Evolutionary conservation across 1,284 basidiomycete genomes (phyloP), one percentile per base, ranked within the genome.

Genomic region (Tylopilus orsonianus): DNA sequence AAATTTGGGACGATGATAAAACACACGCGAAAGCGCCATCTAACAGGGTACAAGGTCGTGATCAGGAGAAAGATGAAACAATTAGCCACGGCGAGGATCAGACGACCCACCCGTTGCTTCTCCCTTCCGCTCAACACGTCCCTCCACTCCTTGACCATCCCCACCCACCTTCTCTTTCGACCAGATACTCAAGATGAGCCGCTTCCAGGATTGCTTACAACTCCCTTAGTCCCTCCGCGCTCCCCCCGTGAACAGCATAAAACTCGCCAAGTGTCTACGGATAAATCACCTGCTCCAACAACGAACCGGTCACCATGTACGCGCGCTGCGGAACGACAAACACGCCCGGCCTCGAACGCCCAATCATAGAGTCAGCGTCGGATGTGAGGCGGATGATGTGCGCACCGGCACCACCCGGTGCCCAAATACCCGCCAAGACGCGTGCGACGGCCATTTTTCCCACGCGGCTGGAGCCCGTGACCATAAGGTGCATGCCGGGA

Each of bases 371-470:
- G 10, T 62, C 33, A n/a, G 38, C 5, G 43, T 51, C 24, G 45
- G 58, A 8, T 56, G 73, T 44, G 4, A 61, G 62, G 67, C 60
- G 54, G 59, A 62, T 44, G 56, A 73, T 54, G 14, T 53, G 49
- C 1, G 69, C 64, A 19, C 50, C 52, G 5, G 69, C 67, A 56
- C 68, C 83, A 61, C 64, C 80, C 57, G 80, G 74, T 0, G 80
- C 78, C 95, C 95, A 99, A 3, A 98, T 72, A 7, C 92, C 90
- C 1, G 93, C 93, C 4, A 97, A 73, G 8, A 99, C 89, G 8
- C 95, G 79, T 1, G 94, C 93, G 26, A 98, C 83, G 5, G 92
- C 85, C 0, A 93, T 96, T 75, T 99, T 98, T 0, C 96, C 96
- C 2, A 96, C 91, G 0, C 92, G 91, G 56, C 93, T 93, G 55